phyloP scores from a whole-genome alignment of 1,284 basidiomycete genomes.

The Ceratorhiza oryzae-sativae region DNA sequence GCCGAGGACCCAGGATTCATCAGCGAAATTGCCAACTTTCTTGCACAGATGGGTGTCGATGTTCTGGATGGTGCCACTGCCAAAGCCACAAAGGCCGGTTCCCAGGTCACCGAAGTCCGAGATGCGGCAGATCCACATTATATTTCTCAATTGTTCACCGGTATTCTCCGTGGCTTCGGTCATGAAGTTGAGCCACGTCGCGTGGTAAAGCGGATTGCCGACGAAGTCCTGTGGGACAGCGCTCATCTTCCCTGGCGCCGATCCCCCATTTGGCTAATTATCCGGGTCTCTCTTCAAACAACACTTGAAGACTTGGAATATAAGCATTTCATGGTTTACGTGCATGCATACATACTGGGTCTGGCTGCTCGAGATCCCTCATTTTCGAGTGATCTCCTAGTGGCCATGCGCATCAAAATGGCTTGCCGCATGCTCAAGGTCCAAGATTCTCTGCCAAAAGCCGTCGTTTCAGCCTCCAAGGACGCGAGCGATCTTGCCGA shows the following conservation, averaged over 20 bases:
- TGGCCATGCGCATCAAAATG: slow-evolving; percentile 51
- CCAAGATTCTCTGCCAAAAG: slow-evolving; percentile 40
- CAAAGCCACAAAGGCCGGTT: slow-evolving; percentile 43
- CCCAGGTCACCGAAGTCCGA: slow-evolving; percentile 45
- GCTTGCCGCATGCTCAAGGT: slow-evolving; percentile 54
- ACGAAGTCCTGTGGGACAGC: slow-evolving; percentile 53
- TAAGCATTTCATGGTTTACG: slow-evolving; percentile 58
- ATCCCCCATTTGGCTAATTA: slow-evolving; percentile 56
- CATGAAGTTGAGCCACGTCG: slow-evolving; percentile 47
- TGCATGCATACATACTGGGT: slow-evolving; percentile 51
- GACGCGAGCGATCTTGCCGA: slow-evolving; percentile 40
- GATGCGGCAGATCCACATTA: slow-evolving; percentile 54
- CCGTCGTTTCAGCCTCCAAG: slow-evolving; percentile 44
- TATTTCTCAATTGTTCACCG: slow-evolving; percentile 55
- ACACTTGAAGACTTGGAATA: slow-evolving; percentile 51
- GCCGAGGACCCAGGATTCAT: slow-evolving; percentile 48
- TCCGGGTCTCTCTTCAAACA: slow-evolving; percentile 58
- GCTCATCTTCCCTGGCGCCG: slow-evolving; percentile 36
- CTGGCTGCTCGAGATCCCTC: background rate
- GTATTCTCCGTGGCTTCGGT: slow-evolving; percentile 53
- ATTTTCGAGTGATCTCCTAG: slow-evolving; percentile 50
- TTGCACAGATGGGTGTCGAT: slow-evolving; percentile 50
- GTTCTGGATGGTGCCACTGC: slow-evolving; percentile 42
- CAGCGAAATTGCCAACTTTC: slow-evolving; percentile 49
- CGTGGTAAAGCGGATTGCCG: slow-evolving; percentile 54